Evolutionary conservation across 2,329 filamentous ascomycete species (phyloP), one percentile per base, ranked within the genome.

Genomic region (Fusarium siculi): DNA sequence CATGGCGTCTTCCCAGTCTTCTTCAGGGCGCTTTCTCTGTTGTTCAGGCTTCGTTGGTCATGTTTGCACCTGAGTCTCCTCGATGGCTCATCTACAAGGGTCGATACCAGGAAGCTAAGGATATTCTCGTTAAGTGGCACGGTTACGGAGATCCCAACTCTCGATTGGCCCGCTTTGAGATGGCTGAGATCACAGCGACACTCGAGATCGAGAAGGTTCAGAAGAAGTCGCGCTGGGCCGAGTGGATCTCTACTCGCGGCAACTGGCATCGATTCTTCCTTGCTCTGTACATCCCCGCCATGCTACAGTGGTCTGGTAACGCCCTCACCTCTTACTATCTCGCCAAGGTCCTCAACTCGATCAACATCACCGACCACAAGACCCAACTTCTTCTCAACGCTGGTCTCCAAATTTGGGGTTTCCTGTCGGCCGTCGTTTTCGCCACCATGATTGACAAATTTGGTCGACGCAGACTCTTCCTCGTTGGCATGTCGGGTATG

Each of bases 1-100:
- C 84, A n/a, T 88, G 86, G 85, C 81, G 86, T 49, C 78, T 87
- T 7, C 86, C 86, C 1, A 87, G 85, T 37, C 77, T 86, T 7
- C 74, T 88, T 4, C 86, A 88, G 68, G 67, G 68, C 1, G 78
- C 76, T 40, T 84, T 84, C 25, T 75, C 74, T 1, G 30, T 77
- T 4, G 6, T 66, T 1, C 75, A 77, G 23, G 63, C 59, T 0
- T 34, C 49, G 0, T 25, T 77, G 7, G 67, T 60, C 6, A 12
- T 77, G n/a, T 75, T 74, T 10, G 70, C 73, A 0, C 76, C 76
- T 0, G 76, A 78, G 10, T 78, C 76, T 0, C 76, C 76, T 1
- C 40, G 76, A 54, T 78, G 76, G 76, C 25, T 78, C 5, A 77
- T 78, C 25, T 77, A 78, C 58, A 78, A 78, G 54, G 76, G 73